Conservation (phyloP, 2,329 filamentous ascomycete species). For the Epichloe bromicola region DNA sequence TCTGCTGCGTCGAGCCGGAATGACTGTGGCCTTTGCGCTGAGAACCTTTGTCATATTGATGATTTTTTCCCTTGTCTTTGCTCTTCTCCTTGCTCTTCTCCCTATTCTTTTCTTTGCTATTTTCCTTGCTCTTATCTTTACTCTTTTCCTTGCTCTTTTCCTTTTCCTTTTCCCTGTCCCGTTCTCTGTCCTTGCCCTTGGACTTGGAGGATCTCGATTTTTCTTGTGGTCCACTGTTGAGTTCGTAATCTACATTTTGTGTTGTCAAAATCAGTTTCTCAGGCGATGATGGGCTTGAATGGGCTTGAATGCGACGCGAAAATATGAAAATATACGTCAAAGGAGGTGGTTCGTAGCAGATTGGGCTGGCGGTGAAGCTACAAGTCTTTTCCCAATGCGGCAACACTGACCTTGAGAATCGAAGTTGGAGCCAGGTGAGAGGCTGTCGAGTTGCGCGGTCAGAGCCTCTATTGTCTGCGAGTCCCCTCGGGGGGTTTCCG, state of each 20-base stretch:
- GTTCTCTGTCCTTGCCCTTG: constrained; percentile 1
- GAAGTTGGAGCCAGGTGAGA: constrained; percentile 3
- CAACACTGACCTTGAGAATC: constrained; percentile 1
- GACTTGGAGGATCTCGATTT: neutral
- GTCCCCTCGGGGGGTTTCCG: constrained; percentile 1
- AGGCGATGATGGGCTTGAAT: no score
- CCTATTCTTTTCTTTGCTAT: neutral
- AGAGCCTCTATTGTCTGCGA: neutral
- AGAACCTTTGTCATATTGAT: neutral
- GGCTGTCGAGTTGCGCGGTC: neutral
- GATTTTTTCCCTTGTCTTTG: neutral
- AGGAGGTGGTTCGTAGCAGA: neutral
- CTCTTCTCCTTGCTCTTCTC: neutral
- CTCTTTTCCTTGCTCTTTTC: neutral
- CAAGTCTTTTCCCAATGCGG: neutral
- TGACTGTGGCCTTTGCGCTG: constrained; percentile 1
- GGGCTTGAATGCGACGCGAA: neutral
- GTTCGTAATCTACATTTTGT: neutral
- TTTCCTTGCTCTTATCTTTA: neutral
- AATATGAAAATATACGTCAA: neutral
- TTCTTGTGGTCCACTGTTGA: neutral
- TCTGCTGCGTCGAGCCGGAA: neutral
- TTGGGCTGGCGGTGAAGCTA: neutral
- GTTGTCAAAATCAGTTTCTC: neutral
- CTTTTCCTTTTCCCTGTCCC: neutral